Base-by-base conservation (phyloP, 495 filamentous ascomycete species). In the Platismatia glauca region DNA sequence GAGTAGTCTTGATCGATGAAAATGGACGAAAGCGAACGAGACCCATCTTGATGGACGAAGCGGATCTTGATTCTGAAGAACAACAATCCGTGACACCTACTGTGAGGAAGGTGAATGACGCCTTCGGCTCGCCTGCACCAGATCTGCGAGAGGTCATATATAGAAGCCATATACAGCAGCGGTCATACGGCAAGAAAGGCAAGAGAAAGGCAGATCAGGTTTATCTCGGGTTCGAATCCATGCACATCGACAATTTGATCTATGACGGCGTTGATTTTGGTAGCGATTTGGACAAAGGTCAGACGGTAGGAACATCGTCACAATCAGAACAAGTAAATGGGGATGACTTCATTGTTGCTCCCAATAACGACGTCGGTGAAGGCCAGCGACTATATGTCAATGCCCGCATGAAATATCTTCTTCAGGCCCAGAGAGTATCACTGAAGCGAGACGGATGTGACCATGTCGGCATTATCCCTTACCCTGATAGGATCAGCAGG, bases 241-340 rank as follows among this genome's bases (percentile, higher is more conserved):
- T 76, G 12, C 56, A 66, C 22, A 69, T 78, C 1, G 77, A 80
- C 59, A 65, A 69, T n/a, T 29, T 79, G 7, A 78, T 80, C 58
- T 80, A 73, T 64, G 64, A 64, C 20, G 44, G 60, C 9, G 67
- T 70, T 22, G 29, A 31, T 7, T 39, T 77, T n/a, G 73, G 70
- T 22, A 34, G 70, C 29, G 57, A 62, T n/a, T 11, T 71, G 4
- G 58, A 57, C 15, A 11, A 63, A 3, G n/a, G 22, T n/a, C 18
- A 9, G 27, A 13, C 13, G 38, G 0, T 6, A 20, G 20, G 27
- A 27, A 38, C 34, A 24, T 39, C n/a, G 37, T 27, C 29, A 39
- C 52, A 55, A 27, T 11, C 16, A 18, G 64, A 55, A 13, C 31
- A 27, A n/a, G 13, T 29, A 22, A 31, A 29, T 13, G 46, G 65